Evolutionary conservation across 2,329 filamentous ascomycete genomes (phyloP).

Genomic region (Metarhizium guizhouense): DNA sequence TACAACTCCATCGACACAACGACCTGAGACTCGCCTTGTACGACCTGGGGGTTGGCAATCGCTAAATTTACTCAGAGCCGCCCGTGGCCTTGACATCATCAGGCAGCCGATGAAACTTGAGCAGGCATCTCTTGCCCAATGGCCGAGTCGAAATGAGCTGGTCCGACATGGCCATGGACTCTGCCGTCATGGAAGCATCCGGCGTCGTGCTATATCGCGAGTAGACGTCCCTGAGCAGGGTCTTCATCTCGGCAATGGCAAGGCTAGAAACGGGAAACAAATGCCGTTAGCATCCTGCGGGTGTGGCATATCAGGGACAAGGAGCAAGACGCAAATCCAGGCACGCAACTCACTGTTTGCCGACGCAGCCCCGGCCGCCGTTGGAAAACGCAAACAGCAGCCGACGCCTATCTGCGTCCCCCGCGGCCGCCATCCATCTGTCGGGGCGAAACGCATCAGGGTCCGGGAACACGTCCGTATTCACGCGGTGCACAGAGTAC

Average conservation of each 20-base stretch:
- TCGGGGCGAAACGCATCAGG: slow-evolving; percentile 73
- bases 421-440: slow-evolving; percentile 68
- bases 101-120: slow-evolving; percentile 35
- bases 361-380: slow-evolving; percentile 57
- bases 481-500: slow-evolving; percentile 49
- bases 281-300: slow-evolving; percentile 5
- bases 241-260: slow-evolving; percentile 61
- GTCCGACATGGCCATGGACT: slow-evolving; percentile 56
- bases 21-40: too few species aligned
- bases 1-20: too few species aligned
- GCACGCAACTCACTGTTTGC: slow-evolving; percentile 49
- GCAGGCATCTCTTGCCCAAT: slow-evolving; percentile 46
- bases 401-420: slow-evolving; percentile 60
- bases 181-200: slow-evolving; percentile 42
- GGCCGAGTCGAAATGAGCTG: slow-evolving; percentile 60
- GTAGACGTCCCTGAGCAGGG: slow-evolving; percentile 53
- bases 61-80: not conserved
- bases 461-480: slow-evolving; percentile 63
- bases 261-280: slow-evolving; percentile 25
- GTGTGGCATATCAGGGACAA: not conserved
- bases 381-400: slow-evolving; percentile 58
- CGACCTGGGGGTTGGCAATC: too few species aligned
- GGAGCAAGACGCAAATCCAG: not conserved
- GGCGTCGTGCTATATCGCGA: slow-evolving; percentile 46
- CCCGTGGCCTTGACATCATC: slow-evolving; percentile 2